These are phyloP conservation scores for Aspergillus cristatus DNA, from an alignment of 495 filamentous ascomycete genomes.

Conservation along the genomic window DNA sequence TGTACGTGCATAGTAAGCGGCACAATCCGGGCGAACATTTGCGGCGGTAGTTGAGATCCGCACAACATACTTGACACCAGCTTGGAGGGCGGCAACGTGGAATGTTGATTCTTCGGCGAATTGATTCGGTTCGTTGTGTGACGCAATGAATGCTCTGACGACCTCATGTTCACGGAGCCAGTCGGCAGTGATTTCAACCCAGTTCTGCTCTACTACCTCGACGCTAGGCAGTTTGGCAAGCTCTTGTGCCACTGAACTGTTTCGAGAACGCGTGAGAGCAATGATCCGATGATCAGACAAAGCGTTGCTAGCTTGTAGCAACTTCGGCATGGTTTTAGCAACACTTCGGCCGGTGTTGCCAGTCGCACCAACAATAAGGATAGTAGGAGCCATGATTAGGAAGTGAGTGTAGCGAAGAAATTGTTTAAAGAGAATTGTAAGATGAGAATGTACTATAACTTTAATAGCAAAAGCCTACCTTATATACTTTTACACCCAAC, in stretches of 20 bases:
- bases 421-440: too few relatives aligned
- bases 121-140: slow-evolving; percentile 27
- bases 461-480: too few relatives aligned
- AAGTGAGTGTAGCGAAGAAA: too few relatives aligned
- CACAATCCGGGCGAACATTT: slow-evolving; percentile 30
- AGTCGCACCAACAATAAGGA: slow-evolving; percentile 27
- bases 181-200: slow-evolving; percentile 30
- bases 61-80: slow-evolving; percentile 38
- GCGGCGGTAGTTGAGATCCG: slow-evolving; percentile 38
- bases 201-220: slow-evolving; percentile 32
- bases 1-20: slow-evolving; percentile 30
- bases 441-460: too few relatives aligned
- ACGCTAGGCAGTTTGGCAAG: slow-evolving; percentile 30
- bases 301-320: slow-evolving; percentile 17
- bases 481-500: too few relatives aligned
- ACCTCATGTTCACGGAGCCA: slow-evolving; percentile 35
- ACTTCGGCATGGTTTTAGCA: slow-evolving; percentile 21
- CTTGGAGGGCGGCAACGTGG: slow-evolving; percentile 25
- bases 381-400: slow-evolving; percentile 12
- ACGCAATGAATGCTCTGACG: slow-evolving; percentile 32
- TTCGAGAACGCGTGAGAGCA: slow-evolving; percentile 28
- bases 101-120: slow-evolving; percentile 37
- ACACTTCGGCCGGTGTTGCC: slow-evolving; percentile 31
- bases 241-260: slow-evolving; percentile 20
- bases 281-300: slow-evolving; percentile 24